These are phyloP conservation scores for Capsicum baccatum DNA, from an alignment of 257 asterid genomes.

Conservation along the genomic window DNA sequence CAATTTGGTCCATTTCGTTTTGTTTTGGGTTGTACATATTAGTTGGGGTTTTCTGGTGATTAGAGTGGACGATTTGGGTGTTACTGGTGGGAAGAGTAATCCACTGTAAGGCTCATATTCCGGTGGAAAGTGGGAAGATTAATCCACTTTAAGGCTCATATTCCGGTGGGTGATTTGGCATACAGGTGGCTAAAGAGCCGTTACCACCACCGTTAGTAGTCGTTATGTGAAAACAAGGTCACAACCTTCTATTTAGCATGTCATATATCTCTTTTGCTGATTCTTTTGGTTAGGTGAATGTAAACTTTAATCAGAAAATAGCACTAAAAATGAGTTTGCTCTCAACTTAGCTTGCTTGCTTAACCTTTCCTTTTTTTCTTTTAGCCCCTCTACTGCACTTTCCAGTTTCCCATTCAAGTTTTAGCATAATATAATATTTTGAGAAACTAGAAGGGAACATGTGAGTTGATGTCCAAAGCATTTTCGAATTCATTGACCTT, in stretches of 20 bases:
- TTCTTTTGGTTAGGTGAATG: not conserved
- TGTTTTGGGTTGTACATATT: too few species aligned
- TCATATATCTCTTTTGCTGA: not conserved
- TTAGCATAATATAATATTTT: not conserved
- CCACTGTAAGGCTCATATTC: too few species aligned
- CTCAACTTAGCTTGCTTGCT: not conserved
- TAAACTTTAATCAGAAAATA: not conserved
- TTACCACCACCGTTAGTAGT: too few species aligned
- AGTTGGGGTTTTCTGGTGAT: too few species aligned
- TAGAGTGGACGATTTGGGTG: too few species aligned
- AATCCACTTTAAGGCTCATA: too few species aligned
- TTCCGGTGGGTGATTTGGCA: too few species aligned
- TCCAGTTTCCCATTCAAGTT: not conserved
- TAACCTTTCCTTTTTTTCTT: not conserved
- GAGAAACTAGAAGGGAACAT: not conserved
- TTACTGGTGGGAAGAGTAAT: too few species aligned
- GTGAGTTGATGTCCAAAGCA: not conserved
- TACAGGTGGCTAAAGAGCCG: too few species aligned
- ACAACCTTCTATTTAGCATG: conserved; percentile 13
- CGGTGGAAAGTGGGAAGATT: too few species aligned
- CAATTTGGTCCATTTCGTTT: too few species aligned
- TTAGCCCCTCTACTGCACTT: not conserved
- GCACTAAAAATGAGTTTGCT: not conserved
- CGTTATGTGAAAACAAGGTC: not conserved
- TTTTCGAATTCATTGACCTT: conserved; percentile 20